A percentile compares a stretch with the other conserved stretches of the same genome.
These are phyloP conservation scores for Scedosporium apiospermum DNA, from an alignment of 2,329 filamentous ascomycete species.

Conservation along the genomic window DNA sequence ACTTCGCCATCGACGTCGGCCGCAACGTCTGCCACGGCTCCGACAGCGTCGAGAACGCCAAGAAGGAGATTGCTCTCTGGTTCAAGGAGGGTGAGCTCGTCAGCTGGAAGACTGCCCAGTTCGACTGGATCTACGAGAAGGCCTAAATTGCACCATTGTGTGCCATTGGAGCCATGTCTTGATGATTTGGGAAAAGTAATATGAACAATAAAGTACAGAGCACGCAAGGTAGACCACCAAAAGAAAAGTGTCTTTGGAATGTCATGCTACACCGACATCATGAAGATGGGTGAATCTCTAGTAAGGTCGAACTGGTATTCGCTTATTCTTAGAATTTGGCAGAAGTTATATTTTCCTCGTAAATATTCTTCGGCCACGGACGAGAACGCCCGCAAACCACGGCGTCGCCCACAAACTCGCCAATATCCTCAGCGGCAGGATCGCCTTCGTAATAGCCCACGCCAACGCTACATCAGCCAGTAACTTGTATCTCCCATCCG, in stretches of 20 bases:
- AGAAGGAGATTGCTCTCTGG: constrained; percentile 99
- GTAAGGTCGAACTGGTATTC: not conserved
- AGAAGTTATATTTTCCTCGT: not conserved
- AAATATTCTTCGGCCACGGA: constrained; percentile 27
- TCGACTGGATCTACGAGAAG: constrained; percentile 98
- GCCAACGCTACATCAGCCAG: constrained; percentile 70
- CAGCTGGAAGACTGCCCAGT: constrained; percentile 73
- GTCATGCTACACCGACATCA: not conserved
- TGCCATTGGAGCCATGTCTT: not conserved
- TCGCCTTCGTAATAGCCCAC: constrained; percentile 79
- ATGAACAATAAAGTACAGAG: not conserved
- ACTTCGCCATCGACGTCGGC: constrained; percentile 72
- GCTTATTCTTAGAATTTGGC: not conserved
- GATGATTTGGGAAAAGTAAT: not conserved
- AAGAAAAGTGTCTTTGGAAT: not conserved
- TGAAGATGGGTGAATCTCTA: too few relatives aligned
- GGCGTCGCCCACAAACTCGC: constrained; percentile 83
- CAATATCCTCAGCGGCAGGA: constrained; percentile 69
- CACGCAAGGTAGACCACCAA: not conserved
- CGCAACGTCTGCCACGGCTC: constrained; percentile 99
- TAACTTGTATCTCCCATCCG: constrained; percentile 43
- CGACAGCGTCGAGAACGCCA: constrained; percentile 95
- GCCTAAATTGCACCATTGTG: constrained; percentile 24
- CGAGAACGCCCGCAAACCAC: constrained; percentile 69
- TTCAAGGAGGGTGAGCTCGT: constrained; percentile 84